Evolutionary conservation across 1,284 basidiomycete species (phyloP).

Genomic region (Trichosporon ovoides): DNA sequence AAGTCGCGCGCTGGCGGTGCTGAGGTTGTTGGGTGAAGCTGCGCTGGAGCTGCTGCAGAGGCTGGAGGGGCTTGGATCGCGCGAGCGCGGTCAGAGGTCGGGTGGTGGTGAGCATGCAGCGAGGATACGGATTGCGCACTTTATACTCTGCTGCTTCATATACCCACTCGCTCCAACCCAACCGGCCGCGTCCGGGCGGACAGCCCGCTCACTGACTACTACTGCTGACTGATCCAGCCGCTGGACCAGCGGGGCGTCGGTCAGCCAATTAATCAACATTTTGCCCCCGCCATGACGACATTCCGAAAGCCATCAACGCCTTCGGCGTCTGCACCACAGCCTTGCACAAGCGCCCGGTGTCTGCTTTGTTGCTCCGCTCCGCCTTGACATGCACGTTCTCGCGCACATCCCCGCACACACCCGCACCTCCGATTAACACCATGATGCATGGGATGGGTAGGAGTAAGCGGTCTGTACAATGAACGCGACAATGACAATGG

Average conservation of each 20-base stretch:
- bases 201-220: too few relatives aligned
- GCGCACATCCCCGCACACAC: too few relatives aligned
- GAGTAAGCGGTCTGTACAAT: conserved; percentile 2
- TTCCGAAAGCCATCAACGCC: not conserved
- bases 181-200: not conserved
- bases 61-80: not conserved
- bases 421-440: not conserved
- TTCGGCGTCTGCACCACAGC: not conserved
- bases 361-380: not conserved
- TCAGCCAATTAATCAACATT: not conserved
- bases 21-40: not conserved
- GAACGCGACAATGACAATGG: not conserved
- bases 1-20: not conserved
- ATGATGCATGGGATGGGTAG: not conserved
- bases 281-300: conserved; percentile 2
- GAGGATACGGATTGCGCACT: conserved; percentile 3
- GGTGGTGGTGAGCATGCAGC: conserved; percentile 5
- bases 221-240: not conserved
- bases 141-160: too few relatives aligned
- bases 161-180: too few relatives aligned
- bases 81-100: not conserved
- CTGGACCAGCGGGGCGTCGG: not conserved
- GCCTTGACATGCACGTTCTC: too few relatives aligned
- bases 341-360: not conserved
- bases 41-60: not conserved